Percentiles rank a stretch among this genome's conserved stretches.
Evolutionary conservation across 2,329 filamentous ascomycete species (phyloP).

Genomic region (Pseudogymnoascus sp.): DNA sequence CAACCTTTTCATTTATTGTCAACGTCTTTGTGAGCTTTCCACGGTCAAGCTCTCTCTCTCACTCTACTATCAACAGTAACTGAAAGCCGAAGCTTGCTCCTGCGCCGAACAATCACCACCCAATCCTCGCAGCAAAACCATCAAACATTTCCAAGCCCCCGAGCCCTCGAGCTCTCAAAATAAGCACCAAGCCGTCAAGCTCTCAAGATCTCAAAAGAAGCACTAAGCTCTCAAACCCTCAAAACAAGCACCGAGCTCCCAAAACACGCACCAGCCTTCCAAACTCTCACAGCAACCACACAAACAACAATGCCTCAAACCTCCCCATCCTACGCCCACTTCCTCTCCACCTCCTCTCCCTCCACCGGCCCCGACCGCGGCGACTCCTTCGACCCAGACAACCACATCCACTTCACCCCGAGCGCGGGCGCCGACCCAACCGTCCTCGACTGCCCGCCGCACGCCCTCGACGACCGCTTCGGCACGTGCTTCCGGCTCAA

Average conservation of each 20-base stretch:
- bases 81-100: neutral
- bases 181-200: neutral
- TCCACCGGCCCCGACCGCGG: neutral
- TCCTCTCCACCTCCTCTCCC: neutral
- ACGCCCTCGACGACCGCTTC: neutral
- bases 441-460: neutral
- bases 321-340: neutral
- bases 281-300: neutral
- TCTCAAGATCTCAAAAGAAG: neutral
- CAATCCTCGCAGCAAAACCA: neutral
- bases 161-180: neutral
- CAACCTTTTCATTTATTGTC: neutral
- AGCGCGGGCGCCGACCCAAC: too few species aligned
- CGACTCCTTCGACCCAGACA: neutral
- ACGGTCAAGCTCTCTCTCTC: neutral
- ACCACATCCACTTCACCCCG: neutral
- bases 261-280: neutral
- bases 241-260: neutral
- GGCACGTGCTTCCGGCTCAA: neutral
- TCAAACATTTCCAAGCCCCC: neutral
- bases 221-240: neutral
- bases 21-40: neutral
- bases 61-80: neutral
- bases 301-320: neutral
- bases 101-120: neutral